These are phyloP conservation scores for Chlamydomonas reinhardtii DNA, from an alignment of 163 green algal species.

Conservation along the genomic window DNA sequence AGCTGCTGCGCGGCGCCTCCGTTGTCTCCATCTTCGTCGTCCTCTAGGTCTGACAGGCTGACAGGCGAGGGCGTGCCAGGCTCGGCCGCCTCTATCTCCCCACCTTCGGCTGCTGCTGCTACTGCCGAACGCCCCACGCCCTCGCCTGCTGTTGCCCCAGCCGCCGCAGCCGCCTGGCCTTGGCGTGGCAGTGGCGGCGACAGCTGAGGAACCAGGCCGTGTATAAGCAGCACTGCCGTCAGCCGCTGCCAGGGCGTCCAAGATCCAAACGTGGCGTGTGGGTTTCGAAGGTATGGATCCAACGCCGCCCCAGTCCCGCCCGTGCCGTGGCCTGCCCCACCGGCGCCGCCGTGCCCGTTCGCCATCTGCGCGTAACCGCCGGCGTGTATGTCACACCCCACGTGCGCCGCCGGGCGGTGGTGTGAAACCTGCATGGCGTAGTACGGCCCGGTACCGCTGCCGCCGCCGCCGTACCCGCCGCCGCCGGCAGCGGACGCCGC, in stretches of 20 bases:
- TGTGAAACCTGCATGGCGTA: background rate
- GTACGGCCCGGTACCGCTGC: no score
- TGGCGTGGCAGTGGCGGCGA: background rate
- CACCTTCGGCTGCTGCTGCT: background rate
- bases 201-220: background rate
- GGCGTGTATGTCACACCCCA: constrained; percentile 1
- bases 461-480: no score
- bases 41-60: background rate
- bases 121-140: no score
- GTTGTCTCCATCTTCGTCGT: background rate
- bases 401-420: background rate
- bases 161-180: background rate
- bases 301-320: background rate
- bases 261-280: background rate
- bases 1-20: no score
- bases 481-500: no score
- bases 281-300: no score
- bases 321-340: background rate
- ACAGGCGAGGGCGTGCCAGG: background rate
- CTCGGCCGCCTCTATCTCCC: background rate
- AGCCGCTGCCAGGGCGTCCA: constrained; percentile 50
- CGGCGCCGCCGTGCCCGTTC: background rate
- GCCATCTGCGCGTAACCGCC: background rate
- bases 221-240: constrained; percentile 34
- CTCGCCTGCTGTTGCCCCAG: background rate